These are phyloP conservation scores for Phytophthora chlamydospora DNA, from an alignment of 352 stramenopile species.

Conservation along the genomic window DNA sequence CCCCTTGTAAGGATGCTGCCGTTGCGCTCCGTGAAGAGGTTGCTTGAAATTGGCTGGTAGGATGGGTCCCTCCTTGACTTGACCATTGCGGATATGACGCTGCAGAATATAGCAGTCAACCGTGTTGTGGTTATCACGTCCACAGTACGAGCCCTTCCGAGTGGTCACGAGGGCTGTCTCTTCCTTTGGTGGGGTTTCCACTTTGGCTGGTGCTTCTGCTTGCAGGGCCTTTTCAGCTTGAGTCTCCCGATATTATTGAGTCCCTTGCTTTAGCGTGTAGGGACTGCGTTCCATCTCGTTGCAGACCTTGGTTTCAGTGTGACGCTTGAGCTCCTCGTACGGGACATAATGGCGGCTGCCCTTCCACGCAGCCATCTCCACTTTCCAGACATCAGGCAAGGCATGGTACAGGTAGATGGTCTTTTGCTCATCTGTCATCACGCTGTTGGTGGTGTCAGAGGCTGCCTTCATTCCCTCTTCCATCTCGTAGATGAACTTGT, in stretches of 20 bases:
- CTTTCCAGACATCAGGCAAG: slow-evolving; percentile 3
- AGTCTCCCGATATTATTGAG: slow-evolving; percentile 8
- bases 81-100: no score
- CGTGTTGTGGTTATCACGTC: slow-evolving; percentile 16
- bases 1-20: slow-evolving; percentile 7
- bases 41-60: slow-evolving; percentile 23
- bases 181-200: not conserved
- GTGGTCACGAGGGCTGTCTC: slow-evolving; percentile 2
- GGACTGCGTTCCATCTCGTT: slow-evolving; percentile 14
- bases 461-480: slow-evolving; percentile 4
- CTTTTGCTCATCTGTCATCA: slow-evolving; percentile 16
- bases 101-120: no score
- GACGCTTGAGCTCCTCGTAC: slow-evolving; percentile 10
- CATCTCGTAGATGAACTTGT: not conserved
- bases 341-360: slow-evolving; percentile 11
- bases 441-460: not conserved
- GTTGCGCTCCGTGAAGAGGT: no score
- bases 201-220: not conserved
- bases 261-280: slow-evolving; percentile 19
- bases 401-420: slow-evolving; percentile 15
- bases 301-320: slow-evolving; percentile 9
- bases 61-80: slow-evolving; percentile 21
- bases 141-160: slow-evolving; percentile 12
- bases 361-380: slow-evolving; percentile 8
- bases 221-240: slow-evolving; percentile 8